These are phyloP conservation scores for Penicillium oxalicum DNA, from an alignment of 2,329 filamentous ascomycete species.

Conservation along the genomic window DNA sequence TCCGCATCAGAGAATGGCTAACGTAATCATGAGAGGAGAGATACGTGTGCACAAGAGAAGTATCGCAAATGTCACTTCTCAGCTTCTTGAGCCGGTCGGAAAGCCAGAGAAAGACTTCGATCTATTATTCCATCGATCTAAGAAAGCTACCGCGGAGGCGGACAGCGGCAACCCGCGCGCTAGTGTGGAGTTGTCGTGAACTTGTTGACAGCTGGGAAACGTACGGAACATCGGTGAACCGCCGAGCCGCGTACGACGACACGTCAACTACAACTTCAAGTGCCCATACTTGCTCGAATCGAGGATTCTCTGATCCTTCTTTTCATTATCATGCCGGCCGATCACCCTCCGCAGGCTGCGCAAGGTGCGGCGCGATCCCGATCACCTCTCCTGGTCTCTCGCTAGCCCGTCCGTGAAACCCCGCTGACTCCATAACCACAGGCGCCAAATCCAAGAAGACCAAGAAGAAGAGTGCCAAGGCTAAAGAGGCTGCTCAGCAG, in stretches of 20 bases:
- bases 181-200: slow-evolving; percentile 16
- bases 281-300: not conserved
- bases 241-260: not conserved
- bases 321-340: slow-evolving; percentile 18
- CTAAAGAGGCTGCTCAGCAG: slow-evolving; percentile 30
- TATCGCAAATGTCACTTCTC: no score
- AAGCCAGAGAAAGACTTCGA: no score
- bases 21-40: no score
- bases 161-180: slow-evolving; percentile 20
- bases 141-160: no score
- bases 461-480: slow-evolving; percentile 51
- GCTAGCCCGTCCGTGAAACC: slow-evolving; percentile 9
- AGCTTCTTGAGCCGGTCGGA: no score
- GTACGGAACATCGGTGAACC: not conserved
- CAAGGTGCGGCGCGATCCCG: slow-evolving; percentile 18
- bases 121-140: no score
- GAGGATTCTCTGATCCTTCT: not conserved
- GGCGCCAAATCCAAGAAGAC: slow-evolving; percentile 51
- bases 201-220: slow-evolving; percentile 29
- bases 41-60: no score
- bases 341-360: slow-evolving; percentile 14
- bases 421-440: slow-evolving; percentile 14
- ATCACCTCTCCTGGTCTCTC: slow-evolving; percentile 1
- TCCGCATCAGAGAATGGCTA: no score
- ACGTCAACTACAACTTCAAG: slow-evolving; percentile 11